These are phyloP conservation scores for Hortiboletus flavorubellus DNA, from an alignment of 768 basidiomycete species.

Conservation along the genomic window DNA sequence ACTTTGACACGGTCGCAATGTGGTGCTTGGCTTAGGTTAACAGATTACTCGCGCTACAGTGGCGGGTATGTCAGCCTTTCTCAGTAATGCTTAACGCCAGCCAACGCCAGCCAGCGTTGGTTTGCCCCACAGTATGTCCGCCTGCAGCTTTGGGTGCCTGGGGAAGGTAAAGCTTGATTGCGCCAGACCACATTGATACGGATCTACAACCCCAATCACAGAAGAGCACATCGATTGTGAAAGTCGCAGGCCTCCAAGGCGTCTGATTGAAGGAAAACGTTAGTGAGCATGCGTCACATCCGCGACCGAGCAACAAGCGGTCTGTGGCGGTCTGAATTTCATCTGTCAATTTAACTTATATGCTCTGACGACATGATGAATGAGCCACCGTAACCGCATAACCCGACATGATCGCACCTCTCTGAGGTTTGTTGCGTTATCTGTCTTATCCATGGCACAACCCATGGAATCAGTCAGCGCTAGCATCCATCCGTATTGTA, in stretches of 20 bases:
- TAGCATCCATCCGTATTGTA: not conserved
- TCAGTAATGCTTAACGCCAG: not conserved
- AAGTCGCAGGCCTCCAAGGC: not conserved
- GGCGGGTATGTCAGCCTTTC: constrained; percentile 1
- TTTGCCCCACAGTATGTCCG: not conserved
- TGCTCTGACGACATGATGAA: constrained; percentile 10
- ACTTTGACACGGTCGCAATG: constrained; percentile 8
- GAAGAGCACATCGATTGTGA: not conserved
- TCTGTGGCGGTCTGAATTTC: constrained; percentile 5
- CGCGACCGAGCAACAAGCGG: not conserved
- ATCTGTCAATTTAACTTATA: constrained; percentile 2
- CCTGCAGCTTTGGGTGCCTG: not conserved
- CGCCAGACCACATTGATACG: not conserved
- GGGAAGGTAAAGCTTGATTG: not conserved
- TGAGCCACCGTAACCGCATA: not conserved
- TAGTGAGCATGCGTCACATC: not conserved
- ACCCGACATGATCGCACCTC: not conserved
- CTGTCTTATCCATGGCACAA: not conserved
- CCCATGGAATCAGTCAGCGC: not conserved
- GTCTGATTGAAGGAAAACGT: not conserved
- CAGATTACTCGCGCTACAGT: constrained; percentile 1
- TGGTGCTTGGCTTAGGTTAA: constrained; percentile 9
- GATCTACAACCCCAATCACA: not conserved
- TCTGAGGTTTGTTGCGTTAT: not conserved
- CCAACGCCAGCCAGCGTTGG: not conserved